Base-by-base conservation (phyloP, 371 early-diverging fungal genomes). In the Mortierella sp. region DNA sequence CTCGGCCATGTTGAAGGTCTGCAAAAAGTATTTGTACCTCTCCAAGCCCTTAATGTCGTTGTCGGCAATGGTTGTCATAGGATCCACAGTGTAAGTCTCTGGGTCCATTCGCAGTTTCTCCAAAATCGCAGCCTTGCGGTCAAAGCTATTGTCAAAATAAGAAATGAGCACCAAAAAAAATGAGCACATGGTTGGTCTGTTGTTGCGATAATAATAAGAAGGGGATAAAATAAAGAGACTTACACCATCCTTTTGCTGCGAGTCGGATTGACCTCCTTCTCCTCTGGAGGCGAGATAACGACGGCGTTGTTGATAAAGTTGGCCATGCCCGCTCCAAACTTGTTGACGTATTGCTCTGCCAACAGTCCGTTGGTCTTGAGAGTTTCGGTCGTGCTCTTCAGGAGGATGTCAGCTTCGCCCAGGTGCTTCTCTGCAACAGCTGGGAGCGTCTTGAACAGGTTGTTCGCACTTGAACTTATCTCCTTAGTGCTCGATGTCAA, bases 271-370 rank as follows among this genome's bases (percentile, higher is more conserved):
- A 44, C 32, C 27, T 79, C 77, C 63, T 80, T 81, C 49, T 75
- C 75, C 41, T 79, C 87, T 0, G 87, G 87, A 16, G 87, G 75
- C 2, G 87, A 86, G 46, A 86, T 70, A 29, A 77, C 78, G 16
- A 86, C 87, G 16, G 87, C 87, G 16, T 63, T 82, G 74, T 86
- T 86, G 60, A 86, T 70, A 75, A 86, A 86, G 71, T 82, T 86
- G 71, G 83, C 87, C 78, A 86, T 79, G 7, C 79, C 79, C 0
- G 82, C 80, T 1, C 87, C 87, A 73, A 86, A 70, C 63, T 82
- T 82, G 78, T 86, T 86, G 78, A 86, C 87, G 27, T 86, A 86
- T 41, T 86, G 87, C 70, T 86, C 87, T 12, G 87, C 87, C 41
- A 86, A n/a, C 60, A 82, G 38, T 41, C 87, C 87, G 27, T 86